phyloP scores from a whole-genome alignment of 202 grass and related monocot species.

The Cymbopogon flexuosus region DNA sequence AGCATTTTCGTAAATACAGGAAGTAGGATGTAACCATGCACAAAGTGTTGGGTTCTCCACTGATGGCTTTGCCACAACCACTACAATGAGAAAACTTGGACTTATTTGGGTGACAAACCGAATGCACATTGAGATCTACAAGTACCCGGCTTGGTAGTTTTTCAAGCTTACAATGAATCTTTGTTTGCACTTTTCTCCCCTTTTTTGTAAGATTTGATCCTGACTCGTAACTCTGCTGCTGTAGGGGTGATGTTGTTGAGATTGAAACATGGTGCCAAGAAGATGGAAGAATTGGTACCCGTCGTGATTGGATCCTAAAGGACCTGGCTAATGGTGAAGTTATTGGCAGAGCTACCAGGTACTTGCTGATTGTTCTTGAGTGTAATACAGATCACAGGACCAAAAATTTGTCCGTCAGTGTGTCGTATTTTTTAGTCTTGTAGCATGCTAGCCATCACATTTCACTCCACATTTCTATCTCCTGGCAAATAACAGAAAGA shows the following conservation, averaged over 20 bases:
- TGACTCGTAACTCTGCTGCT: constrained; percentile 22
- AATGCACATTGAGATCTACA: constrained; percentile 99
- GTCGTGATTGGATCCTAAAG: constrained; percentile 94
- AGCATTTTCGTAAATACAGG: constrained; percentile 44
- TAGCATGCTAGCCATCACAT: background rate
- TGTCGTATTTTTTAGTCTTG: constrained; percentile 11
- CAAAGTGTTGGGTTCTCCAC: constrained; percentile 94
- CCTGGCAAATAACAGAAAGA: background rate
- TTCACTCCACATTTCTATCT: background rate
- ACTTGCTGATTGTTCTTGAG: constrained; percentile 13
- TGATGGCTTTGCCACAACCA: constrained; percentile 88
- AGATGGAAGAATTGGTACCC: constrained; percentile 83
- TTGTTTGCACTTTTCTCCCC: background rate
- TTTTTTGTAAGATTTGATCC: constrained; percentile 15
- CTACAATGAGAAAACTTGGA: constrained; percentile 86
- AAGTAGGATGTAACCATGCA: constrained; percentile 93
- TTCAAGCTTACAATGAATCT: background rate
- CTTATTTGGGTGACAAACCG: constrained; percentile 95
- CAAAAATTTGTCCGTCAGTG: background rate
- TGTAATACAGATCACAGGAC: background rate
- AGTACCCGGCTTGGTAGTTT: constrained; percentile 87
- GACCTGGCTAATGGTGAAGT: constrained; percentile 88
- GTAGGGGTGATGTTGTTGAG: constrained; percentile 93
- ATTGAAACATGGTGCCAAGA: constrained; percentile 99
- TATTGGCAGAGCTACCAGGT: constrained; percentile 99